phyloP scores from a whole-genome alignment of 306 rosid species.

The Cyamopsis tetragonoloba region DNA sequence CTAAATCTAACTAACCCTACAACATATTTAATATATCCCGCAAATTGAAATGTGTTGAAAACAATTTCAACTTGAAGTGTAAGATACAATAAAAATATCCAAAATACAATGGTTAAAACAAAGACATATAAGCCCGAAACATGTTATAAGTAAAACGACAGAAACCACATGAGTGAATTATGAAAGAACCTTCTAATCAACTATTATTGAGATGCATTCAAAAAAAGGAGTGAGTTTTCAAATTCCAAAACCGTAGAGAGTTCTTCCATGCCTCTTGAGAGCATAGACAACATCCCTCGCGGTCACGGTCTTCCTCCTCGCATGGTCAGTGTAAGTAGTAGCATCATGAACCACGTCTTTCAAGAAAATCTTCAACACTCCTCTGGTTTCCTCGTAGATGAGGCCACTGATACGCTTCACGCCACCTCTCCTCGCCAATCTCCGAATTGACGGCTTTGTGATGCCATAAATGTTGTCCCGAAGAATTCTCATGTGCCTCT shows the following conservation, averaged over 20 bases:
- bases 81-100: no score
- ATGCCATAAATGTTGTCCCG: slow-evolving; percentile 34
- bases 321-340: slow-evolving; percentile 16
- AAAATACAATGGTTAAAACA: no score
- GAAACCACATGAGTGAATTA: no score
- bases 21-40: no score
- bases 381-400: slow-evolving; percentile 36
- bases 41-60: no score
- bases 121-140: no score
- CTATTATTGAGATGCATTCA: no score
- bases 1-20: no score
- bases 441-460: slow-evolving; percentile 32
- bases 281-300: slow-evolving; percentile 30
- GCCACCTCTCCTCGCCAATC: slow-evolving; percentile 33
- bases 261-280: slow-evolving; percentile 19
- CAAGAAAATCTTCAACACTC: slow-evolving; percentile 26
- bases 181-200: no score
- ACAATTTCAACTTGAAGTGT: no score
- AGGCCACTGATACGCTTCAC: slow-evolving; percentile 32
- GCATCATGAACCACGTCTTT: slow-evolving; percentile 29
- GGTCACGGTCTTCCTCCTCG: slow-evolving; percentile 16
- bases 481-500: slow-evolving; percentile 32
- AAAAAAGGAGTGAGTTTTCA: no score
- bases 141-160: no score
- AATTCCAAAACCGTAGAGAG: slow-evolving; percentile 15